A percentile compares a stretch with the other conserved stretches of the same genome.
phyloP scores from a whole-genome alignment of 192 early-diverging fungal genomes.

The Backusella australiensis region DNA sequence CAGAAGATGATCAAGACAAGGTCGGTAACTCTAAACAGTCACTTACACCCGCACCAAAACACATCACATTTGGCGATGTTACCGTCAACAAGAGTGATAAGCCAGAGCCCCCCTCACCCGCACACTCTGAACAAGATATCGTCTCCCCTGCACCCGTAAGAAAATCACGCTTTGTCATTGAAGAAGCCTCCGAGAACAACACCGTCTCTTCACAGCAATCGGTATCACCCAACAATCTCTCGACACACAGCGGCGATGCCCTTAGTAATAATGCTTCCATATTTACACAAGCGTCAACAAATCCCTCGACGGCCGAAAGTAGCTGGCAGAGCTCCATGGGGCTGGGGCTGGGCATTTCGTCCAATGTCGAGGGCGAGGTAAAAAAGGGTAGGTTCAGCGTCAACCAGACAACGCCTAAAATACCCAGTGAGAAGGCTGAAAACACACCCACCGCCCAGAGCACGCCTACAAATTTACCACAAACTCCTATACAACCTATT shows the following conservation, averaged over 20 bases:
- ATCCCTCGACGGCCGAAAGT: neutral
- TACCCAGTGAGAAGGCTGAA: neutral
- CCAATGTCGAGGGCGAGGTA: slow-evolving; percentile 33
- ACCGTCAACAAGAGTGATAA: neutral
- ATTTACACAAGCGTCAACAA: neutral
- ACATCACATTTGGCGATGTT: neutral
- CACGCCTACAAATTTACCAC: neutral
- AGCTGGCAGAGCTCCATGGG: neutral
- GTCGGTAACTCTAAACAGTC: too few species aligned
- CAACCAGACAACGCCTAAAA: slow-evolving; percentile 8
- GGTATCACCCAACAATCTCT: slow-evolving; percentile 5
- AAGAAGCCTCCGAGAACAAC: slow-evolving; percentile 14
- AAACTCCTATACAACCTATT: neutral
- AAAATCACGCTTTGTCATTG: slow-evolving; percentile 33
- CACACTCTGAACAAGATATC: neutral
- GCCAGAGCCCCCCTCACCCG: neutral
- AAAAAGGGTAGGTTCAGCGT: slow-evolving; percentile 72
- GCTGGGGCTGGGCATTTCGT: slow-evolving; percentile 19
- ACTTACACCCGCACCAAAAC: neutral
- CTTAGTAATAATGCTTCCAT: neutral
- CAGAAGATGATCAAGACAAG: slow-evolving; percentile 9
- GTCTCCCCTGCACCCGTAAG: slow-evolving; percentile 13
- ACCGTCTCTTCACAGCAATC: slow-evolving; percentile 16
- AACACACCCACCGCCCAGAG: neutral
- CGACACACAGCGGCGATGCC: neutral